Percentiles rank a stretch among this genome's conserved stretches.
Conservation (phyloP, 768 basidiomycete species). For the Fomitopsis pulvina region DNA sequence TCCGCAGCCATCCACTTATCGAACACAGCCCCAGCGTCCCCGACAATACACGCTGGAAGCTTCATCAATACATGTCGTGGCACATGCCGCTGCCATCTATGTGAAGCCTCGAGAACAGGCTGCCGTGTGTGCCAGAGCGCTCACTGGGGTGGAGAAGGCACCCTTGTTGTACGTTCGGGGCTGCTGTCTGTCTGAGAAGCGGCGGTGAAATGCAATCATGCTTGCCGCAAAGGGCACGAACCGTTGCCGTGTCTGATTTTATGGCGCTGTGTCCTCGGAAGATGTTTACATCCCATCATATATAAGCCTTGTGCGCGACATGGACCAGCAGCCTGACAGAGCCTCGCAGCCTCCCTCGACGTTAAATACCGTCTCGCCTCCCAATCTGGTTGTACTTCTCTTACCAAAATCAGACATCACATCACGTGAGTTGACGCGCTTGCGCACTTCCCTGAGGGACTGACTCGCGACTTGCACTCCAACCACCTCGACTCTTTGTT, state of each 20-base stretch:
- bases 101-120: background rate
- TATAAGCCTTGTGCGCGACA: background rate
- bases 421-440: background rate
- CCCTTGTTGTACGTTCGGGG: conserved; percentile 1
- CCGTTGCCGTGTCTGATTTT: no score
- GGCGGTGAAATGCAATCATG: no score
- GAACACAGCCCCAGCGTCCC: background rate
- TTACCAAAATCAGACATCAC: no score
- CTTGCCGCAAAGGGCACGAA: no score
- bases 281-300: background rate
- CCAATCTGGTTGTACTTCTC: background rate
- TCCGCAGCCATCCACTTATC: conserved; percentile 1
- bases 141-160: background rate
- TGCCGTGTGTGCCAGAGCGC: background rate
- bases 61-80: background rate
- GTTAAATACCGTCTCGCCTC: background rate
- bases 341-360: background rate
- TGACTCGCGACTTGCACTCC: background rate
- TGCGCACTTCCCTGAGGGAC: background rate
- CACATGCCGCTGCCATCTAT: background rate
- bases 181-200: background rate
- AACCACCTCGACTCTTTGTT: background rate
- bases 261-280: no score
- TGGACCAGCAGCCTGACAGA: background rate
- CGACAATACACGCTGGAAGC: background rate